These are phyloP conservation scores for Trichophyton rubrum DNA, from an alignment of 2,329 filamentous ascomycete species.

Conservation along the genomic window DNA sequence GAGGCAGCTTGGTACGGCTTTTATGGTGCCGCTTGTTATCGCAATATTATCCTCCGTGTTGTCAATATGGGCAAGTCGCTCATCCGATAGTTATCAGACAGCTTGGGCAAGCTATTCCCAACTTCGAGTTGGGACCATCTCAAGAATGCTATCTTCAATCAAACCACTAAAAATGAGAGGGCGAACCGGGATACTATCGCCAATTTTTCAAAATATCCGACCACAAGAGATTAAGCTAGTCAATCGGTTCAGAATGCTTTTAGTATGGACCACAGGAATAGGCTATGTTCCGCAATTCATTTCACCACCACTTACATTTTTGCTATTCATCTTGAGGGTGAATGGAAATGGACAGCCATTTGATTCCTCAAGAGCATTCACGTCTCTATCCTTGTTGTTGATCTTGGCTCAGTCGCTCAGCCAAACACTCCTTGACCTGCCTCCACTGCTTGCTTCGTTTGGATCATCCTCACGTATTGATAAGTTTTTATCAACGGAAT, in stretches of 20 bases:
- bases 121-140: neutral
- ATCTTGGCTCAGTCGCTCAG: conserved; percentile 36
- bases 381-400: conserved; percentile 36
- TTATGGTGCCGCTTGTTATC: neutral
- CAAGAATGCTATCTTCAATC: conserved; percentile 15
- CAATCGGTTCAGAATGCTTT: conserved; percentile 26
- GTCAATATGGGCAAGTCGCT: neutral
- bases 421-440: conserved; percentile 35
- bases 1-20: neutral
- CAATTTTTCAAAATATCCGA: neutral
- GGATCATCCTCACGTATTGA: conserved; percentile 39
- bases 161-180: conserved; percentile 11
- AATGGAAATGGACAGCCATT: conserved; percentile 24
- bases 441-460: conserved; percentile 33
- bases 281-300: conserved; percentile 32
- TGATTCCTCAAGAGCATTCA: conserved; percentile 33
- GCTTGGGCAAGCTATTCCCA: neutral
- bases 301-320: conserved; percentile 35
- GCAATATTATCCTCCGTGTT: neutral
- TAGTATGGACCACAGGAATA: conserved; percentile 31
- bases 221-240: neutral
- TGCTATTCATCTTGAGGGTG: conserved; percentile 32
- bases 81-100: neutral
- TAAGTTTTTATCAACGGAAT: conserved; percentile 29
- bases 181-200: neutral